Evolutionary conservation across 2,329 filamentous ascomycete species (phyloP).

Genomic region (Cladosporium sp.): DNA sequence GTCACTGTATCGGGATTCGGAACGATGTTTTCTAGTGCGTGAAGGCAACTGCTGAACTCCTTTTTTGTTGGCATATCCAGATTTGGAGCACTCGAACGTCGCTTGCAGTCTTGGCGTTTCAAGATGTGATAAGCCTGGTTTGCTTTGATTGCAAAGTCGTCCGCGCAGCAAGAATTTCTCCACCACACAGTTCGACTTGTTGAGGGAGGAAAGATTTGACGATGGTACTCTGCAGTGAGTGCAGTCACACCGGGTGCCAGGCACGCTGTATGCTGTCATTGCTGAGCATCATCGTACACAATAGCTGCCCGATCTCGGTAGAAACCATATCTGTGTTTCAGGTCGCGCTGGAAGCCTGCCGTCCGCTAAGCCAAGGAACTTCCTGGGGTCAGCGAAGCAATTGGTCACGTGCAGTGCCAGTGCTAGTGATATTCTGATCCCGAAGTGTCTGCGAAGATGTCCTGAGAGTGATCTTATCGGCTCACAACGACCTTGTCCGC

Average conservation of each 20-base stretch:
- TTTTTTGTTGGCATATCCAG: background rate
- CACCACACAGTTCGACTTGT: background rate
- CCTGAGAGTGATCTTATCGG: background rate
- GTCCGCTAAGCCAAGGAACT: background rate
- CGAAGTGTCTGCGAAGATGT: background rate
- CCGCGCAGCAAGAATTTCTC: background rate
- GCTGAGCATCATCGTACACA: background rate
- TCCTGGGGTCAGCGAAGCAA: too few species aligned
- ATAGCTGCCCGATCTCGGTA: background rate
- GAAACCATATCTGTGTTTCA: background rate
- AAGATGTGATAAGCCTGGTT: background rate
- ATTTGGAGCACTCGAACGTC: background rate
- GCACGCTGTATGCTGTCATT: too few species aligned
- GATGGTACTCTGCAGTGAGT: background rate
- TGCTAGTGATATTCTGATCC: too few species aligned
- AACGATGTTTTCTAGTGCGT: background rate
- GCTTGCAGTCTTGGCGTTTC: background rate
- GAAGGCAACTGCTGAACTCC: background rate
- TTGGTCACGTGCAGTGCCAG: too few species aligned
- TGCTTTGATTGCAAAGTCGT: background rate
- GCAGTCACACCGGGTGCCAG: background rate
- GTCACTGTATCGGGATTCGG: background rate
- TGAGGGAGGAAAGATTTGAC: background rate
- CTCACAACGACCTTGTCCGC: background rate
- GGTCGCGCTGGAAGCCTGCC: background rate